These are phyloP conservation scores for Dryas octopetala DNA, from an alignment of 306 rosid species.

Conservation along the genomic window DNA sequence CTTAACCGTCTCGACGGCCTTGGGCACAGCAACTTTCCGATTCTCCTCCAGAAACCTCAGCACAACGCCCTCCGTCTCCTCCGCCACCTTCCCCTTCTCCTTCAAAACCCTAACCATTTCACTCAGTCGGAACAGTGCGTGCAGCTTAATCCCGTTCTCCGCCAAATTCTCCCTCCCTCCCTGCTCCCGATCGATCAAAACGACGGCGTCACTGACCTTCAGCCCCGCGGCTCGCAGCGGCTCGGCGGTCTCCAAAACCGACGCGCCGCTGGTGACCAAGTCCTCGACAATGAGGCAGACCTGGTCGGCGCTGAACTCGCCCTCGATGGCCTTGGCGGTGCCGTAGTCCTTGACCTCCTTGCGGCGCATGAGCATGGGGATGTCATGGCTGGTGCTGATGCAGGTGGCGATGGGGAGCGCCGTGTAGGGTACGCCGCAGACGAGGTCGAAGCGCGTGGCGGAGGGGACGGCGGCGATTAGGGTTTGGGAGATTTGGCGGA, in stretches of 20 bases:
- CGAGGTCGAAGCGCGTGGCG: constrained; percentile 54
- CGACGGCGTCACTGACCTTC: constrained; percentile 73
- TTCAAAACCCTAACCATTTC: constrained; percentile 81
- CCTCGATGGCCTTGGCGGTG: constrained; percentile 82
- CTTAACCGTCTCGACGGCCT: constrained; percentile 34
- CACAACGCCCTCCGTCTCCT: constrained; percentile 60
- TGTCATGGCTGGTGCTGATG: constrained; percentile 46
- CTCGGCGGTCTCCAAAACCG: constrained; percentile 73
- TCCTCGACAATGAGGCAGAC: constrained; percentile 79
- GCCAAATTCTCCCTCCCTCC: constrained; percentile 86
- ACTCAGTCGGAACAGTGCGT: constrained; percentile 56
- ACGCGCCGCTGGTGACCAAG: constrained; percentile 84
- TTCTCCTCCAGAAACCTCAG: constrained; percentile 69
- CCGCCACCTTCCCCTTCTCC: constrained; percentile 68
- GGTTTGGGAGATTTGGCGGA: constrained; percentile 70
- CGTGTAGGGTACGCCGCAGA: constrained; percentile 91
- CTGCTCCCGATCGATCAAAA: constrained; percentile 83
- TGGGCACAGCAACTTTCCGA: constrained; percentile 58
- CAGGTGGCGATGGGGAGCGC: constrained; percentile 91
- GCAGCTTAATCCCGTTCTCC: constrained; percentile 67
- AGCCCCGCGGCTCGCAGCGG: constrained; percentile 75
- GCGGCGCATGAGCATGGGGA: constrained; percentile 92
- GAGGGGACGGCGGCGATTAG: constrained; percentile 59
- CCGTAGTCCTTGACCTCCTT: constrained; percentile 94
- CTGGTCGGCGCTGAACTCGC: constrained; percentile 50